Base-by-base conservation (phyloP, 179 eudicot species). In the Sideroxylon spinosum region DNA sequence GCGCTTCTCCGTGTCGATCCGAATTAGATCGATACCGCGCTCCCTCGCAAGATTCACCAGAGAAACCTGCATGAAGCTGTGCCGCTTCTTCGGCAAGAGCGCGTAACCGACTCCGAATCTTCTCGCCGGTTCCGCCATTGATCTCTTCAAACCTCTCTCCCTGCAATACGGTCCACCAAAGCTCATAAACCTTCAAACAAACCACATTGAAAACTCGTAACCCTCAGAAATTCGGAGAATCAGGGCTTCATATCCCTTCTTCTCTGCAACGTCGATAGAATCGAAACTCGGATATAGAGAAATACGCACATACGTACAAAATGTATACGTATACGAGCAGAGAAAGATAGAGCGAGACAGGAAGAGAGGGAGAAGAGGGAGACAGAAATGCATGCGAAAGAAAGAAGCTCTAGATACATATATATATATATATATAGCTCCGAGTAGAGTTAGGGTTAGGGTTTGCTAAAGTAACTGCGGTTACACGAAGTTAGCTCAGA, bases 51-150 rank as follows among this genome's bases (percentile, higher is more conserved):
- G 85, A 73, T 77, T 76, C n/a, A 89, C 72, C 4, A 90, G 80
- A 6, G 94, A 86, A 1, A 69, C 84, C 65, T 86, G 86, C 14
- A 90, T 85, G 79, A 90, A 89, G 72, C 90, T 87, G 8, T 84
- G 78, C 62, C 80, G 87, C 71, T 90, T 90, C 79, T 90, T 89
- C 68, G 86, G 86, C 73, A 89, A 88, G 22, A 90, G 80, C 0
- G 90, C 92, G 83, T 89, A 90, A 1, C 94, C 94, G 78, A 90
- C 84, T 66, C 74, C 79, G 56, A 79, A 89, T 59, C 86, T 60
- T 55, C 78, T 81, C 79, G 50, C 48, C 20, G 75, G 79, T 32
- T 74, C 81, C 81, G 78, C 81, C 84, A 81, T 81, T 64, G 57
- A 7, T 78, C 44, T 23, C 57, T 23, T 57, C 50, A 29, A 59